These are phyloP conservation scores for Monilinia polystroma DNA, from an alignment of 2,329 filamentous ascomycete species.

Conservation along the genomic window DNA sequence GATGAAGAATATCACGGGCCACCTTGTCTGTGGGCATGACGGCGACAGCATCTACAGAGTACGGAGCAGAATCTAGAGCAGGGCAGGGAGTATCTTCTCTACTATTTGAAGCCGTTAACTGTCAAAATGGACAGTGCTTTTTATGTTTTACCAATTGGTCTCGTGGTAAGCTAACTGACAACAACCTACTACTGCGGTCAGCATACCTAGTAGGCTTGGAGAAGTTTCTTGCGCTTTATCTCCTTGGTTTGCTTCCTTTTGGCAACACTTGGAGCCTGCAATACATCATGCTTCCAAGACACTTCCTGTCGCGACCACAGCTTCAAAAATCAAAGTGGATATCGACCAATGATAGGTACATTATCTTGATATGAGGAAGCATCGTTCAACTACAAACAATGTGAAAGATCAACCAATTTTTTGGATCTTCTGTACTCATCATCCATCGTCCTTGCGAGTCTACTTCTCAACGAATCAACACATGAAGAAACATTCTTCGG, in stretches of 20 bases:
- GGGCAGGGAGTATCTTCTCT: background rate
- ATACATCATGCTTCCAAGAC: background rate
- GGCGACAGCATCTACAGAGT: background rate
- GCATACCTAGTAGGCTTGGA: background rate
- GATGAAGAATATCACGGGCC: conserved; percentile 12
- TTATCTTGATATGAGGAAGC: background rate
- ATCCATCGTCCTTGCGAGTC: too few relatives aligned
- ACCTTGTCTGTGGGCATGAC: conserved; percentile 3
- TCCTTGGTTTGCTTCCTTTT: background rate
- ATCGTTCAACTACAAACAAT: background rate
- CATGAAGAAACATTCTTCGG: background rate
- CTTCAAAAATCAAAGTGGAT: background rate
- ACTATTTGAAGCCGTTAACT: background rate
- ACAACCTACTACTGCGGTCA: background rate
- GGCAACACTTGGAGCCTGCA: background rate
- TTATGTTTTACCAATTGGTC: background rate
- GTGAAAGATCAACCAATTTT: background rate
- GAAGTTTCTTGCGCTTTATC: background rate
- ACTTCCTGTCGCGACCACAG: background rate
- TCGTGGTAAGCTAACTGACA: background rate
- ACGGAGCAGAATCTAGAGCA: too few relatives aligned
- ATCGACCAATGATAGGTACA: background rate
- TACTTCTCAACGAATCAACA: background rate
- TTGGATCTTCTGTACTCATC: background rate
- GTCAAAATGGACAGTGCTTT: background rate